A percentile compares a stretch with the other conserved stretches of the same genome.
These are phyloP conservation scores for Penicillium brasilianum DNA, from an alignment of 2,329 filamentous ascomycete genomes.

Conservation along the genomic window DNA sequence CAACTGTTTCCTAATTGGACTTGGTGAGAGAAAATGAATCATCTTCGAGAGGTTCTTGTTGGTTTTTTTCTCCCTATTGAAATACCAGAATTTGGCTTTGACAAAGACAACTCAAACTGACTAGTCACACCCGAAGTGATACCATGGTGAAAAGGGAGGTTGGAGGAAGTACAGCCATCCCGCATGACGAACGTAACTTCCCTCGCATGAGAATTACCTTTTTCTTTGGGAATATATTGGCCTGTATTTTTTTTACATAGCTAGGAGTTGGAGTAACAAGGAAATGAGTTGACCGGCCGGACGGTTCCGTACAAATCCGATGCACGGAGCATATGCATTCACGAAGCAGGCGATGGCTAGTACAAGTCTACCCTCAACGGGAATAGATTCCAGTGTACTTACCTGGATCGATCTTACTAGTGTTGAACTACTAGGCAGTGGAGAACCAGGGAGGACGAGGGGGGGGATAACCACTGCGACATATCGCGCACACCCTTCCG, in stretches of 20 bases:
- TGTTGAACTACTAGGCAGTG: neutral
- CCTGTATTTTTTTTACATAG: neutral
- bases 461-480: neutral
- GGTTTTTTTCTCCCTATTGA: neutral
- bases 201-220: neutral
- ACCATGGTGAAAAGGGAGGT: neutral
- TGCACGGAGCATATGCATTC: neutral
- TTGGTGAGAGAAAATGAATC: neutral
- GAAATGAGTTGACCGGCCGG: neutral
- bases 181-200: neutral
- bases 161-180: neutral
- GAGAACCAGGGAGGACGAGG: neutral
- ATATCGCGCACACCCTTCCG: neutral
- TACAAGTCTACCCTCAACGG: neutral
- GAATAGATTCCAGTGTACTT: neutral
- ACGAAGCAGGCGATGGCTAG: neutral
- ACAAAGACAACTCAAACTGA: neutral
- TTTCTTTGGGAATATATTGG: neutral
- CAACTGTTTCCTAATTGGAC: neutral
- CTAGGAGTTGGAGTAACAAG: neutral
- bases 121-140: neutral
- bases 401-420: neutral
- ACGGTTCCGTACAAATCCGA: conserved; percentile 1
- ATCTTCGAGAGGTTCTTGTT: neutral
- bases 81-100: neutral